Conservation (phyloP, 805 yeast genomes). For the Candida ipomoeae region DNA sequence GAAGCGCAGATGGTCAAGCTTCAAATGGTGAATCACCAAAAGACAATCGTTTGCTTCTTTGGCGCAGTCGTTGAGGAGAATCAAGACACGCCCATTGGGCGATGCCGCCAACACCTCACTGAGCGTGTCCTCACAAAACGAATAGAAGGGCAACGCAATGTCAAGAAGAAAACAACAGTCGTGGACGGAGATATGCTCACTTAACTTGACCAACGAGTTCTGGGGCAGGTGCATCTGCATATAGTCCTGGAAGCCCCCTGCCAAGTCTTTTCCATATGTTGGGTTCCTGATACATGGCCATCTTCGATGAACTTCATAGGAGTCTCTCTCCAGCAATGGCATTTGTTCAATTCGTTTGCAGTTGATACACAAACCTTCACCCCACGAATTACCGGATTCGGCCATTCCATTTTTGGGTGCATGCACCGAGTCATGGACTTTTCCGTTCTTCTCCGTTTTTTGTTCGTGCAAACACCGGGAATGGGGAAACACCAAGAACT, state of each 20-base stretch:
- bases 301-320: constrained; percentile 13
- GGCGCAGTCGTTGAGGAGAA: constrained; percentile 26
- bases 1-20: constrained; percentile 12
- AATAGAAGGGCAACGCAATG: constrained; percentile 33
- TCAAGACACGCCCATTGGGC: constrained; percentile 19
- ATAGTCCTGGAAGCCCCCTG: constrained; percentile 40
- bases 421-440: no score
- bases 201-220: constrained; percentile 25
- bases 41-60: constrained; percentile 37
- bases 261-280: constrained; percentile 31
- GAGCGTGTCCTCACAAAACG: constrained; percentile 21
- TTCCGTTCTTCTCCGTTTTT: no score
- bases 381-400: neutral
- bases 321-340: constrained; percentile 1
- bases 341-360: constrained; percentile 13
- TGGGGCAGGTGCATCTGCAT: constrained; percentile 26
- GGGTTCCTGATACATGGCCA: constrained; percentile 22
- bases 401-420: no score
- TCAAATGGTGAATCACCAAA: constrained; percentile 29
- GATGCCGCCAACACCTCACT: neutral
- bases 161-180: constrained; percentile 35
- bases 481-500: constrained; percentile 30
- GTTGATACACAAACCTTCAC: constrained; percentile 15
- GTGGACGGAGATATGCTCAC: constrained; percentile 30
- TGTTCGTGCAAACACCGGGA: constrained; percentile 29